These are phyloP conservation scores for Acephala macrosclerotiorum DNA, from an alignment of 2,329 filamentous ascomycete species.

Conservation along the genomic window DNA sequence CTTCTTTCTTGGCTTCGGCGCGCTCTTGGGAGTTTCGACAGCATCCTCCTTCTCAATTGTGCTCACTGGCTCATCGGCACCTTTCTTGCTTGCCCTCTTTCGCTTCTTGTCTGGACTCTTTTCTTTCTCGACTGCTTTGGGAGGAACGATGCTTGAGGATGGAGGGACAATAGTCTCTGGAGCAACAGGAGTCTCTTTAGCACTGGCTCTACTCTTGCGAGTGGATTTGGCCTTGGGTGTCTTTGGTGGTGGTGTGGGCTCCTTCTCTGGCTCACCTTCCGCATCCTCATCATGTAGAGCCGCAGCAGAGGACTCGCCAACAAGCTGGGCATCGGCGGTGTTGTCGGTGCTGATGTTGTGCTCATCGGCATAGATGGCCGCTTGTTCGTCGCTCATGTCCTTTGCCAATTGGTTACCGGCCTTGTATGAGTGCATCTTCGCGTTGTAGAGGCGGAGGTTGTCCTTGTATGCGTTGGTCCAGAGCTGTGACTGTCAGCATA, in stretches of 20 bases:
- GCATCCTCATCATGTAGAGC: constrained; percentile 41
- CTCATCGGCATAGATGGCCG: constrained; percentile 65
- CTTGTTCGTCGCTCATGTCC: constrained; percentile 67
- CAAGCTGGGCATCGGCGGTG: constrained; percentile 45
- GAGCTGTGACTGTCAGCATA: constrained; percentile 37
- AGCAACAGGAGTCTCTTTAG: constrained; percentile 45
- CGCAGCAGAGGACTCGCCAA: constrained; percentile 58
- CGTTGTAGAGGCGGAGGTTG: constrained; percentile 71
- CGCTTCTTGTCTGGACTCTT: constrained; percentile 69
- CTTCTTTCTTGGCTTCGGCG: constrained; percentile 42
- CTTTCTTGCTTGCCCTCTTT: constrained; percentile 62
- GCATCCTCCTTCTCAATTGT: constrained; percentile 48
- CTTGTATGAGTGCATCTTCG: constrained; percentile 71
- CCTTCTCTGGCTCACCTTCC: constrained; percentile 52
- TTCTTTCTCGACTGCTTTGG: constrained; percentile 37
- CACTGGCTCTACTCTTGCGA: constrained; percentile 44
- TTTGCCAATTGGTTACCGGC: constrained; percentile 63
- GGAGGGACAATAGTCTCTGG: constrained; percentile 33
- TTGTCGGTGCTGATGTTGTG: constrained; percentile 60
- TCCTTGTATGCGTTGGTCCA: constrained; percentile 74
- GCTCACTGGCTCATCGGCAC: constrained; percentile 33
- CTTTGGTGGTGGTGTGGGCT: constrained; percentile 56
- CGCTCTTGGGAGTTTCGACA: constrained; percentile 39
- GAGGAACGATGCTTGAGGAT: constrained; percentile 33
- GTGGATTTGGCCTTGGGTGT: constrained; percentile 61